These are phyloP conservation scores for Pythium plurisporium DNA, from an alignment of 352 stramenopile genomes.

Conservation along the genomic window DNA sequence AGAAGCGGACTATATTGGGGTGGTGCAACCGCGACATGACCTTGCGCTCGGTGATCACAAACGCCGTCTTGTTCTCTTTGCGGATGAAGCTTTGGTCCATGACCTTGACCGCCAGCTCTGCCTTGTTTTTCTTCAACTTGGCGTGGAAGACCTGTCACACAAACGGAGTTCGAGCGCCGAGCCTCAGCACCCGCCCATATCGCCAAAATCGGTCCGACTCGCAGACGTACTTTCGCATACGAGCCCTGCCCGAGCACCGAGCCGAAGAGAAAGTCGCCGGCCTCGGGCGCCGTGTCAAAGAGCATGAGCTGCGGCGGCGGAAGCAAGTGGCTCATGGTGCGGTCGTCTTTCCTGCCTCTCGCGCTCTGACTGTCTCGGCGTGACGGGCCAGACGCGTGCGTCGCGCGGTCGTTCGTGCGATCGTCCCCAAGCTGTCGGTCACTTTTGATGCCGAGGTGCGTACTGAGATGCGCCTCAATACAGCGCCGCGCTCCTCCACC, in stretches of 20 bases:
- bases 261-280: constrained; percentile 84
- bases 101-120: constrained; percentile 88
- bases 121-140: constrained; percentile 69
- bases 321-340: constrained; percentile 19
- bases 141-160: constrained; percentile 75
- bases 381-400: background rate
- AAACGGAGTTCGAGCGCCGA: background rate
- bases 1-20: constrained; percentile 88
- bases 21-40: constrained; percentile 86
- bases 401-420: constrained; percentile 10
- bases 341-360: too few relatives aligned
- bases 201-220: background rate
- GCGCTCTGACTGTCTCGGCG: background rate
- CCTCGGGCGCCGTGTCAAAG: constrained; percentile 61
- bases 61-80: constrained; percentile 90
- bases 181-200: background rate
- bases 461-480: constrained; percentile 11
- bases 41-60: constrained; percentile 88
- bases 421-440: constrained; percentile 4
- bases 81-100: constrained; percentile 90
- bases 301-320: constrained; percentile 41
- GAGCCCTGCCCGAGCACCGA: constrained; percentile 82
- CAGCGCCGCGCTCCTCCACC: constrained; percentile 7
- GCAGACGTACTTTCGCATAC: constrained; percentile 69
- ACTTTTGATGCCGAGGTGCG: constrained; percentile 6